Base-by-base conservation (phyloP, 2,329 filamentous ascomycete genomes). In the Ceratocystis harringtonii region DNA sequence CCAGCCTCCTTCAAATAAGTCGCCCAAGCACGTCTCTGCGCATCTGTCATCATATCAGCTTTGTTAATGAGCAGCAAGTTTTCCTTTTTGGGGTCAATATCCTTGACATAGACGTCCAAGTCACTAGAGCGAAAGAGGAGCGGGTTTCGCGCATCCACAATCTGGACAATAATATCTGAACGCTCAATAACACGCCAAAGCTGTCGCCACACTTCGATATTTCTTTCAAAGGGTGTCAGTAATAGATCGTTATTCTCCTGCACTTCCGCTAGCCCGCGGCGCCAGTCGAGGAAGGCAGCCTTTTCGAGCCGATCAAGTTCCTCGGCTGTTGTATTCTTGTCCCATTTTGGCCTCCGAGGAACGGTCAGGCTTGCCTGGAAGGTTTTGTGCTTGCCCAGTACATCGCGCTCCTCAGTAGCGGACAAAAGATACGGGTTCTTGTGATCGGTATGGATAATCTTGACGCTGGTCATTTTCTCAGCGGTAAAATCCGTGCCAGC, bases 401-500 rank as follows among this genome's bases (percentile, higher is more conserved):
- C 81, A 8, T 82, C 84, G 70, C 86, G 81, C 79, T 99, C 92
- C 74, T 99, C 92, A 30, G 85, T 82, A 0, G 88, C 85, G 0
- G 90, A 92, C 19, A 99, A 80, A 4, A 99, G 79, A 71, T 92
- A 99, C 0, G 94, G 94, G 75, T 99, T 99, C 78, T 88, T 90
- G 77, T 96, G 92, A 75, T 96, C 91, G 70, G 87, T 87, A 75
- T 99, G 94, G 70, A 99, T 96, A 74, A 99, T 96, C 79, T 96
- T 96, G 76, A 97, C 89, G 73, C 95, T 97, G 78, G 92, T 97
- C 84, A 95, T 89, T 82, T 97, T 97, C 79, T 97, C 92, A 32
- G 94, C 95, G 0, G 92, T 97, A 76, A 99, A 99, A 74, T 99
- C 94, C 70, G 94, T 99, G 69, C 91, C 92, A n/a, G 94, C 94